Evolutionary conservation across 345 rosid genomes (phyloP).

Genomic region (Rhizophora apiculata): DNA sequence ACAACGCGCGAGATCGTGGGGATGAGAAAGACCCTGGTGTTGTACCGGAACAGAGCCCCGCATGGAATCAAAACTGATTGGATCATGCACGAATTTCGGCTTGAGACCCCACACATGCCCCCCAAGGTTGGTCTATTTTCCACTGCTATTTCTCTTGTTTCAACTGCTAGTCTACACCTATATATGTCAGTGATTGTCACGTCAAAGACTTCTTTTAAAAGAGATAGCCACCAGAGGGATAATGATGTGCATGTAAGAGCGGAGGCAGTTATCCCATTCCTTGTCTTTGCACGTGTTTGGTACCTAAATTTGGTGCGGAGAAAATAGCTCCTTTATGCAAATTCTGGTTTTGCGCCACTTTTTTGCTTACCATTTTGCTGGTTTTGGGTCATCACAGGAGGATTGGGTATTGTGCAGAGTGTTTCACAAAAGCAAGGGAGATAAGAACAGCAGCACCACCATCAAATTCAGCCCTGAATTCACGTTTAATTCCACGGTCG

Average conservation of each 20-base stretch:
- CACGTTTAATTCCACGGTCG: slow-evolving; percentile 27
- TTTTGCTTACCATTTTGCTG: neutral
- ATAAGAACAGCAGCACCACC: slow-evolving; percentile 4
- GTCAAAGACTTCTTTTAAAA: neutral
- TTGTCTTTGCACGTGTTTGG: neutral
- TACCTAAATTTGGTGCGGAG: neutral
- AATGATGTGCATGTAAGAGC: no score
- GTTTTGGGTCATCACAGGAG: slow-evolving; percentile 43
- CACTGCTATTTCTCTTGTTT: neutral
- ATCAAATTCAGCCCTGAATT: slow-evolving; percentile 24
- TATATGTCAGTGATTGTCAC: neutral
- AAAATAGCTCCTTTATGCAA: neutral
- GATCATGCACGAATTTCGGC: slow-evolving; percentile 99
- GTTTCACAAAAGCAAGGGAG: slow-evolving; percentile 65
- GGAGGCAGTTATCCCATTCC: neutral
- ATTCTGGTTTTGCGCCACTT: neutral
- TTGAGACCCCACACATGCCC: slow-evolving; percentile 84
- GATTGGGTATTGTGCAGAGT: slow-evolving; percentile 97
- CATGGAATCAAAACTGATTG: slow-evolving; percentile 92
- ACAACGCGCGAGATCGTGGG: slow-evolving; percentile 61
- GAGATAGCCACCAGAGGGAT: no score
- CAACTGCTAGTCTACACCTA: neutral
- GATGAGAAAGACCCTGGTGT: slow-evolving; percentile 96
- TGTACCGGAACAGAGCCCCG: slow-evolving; percentile 87
- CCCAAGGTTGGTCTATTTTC: slow-evolving; percentile 59